These are phyloP conservation scores for Botrytis sinoallii DNA, from an alignment of 2,329 filamentous ascomycete species.

Conservation along the genomic window DNA sequence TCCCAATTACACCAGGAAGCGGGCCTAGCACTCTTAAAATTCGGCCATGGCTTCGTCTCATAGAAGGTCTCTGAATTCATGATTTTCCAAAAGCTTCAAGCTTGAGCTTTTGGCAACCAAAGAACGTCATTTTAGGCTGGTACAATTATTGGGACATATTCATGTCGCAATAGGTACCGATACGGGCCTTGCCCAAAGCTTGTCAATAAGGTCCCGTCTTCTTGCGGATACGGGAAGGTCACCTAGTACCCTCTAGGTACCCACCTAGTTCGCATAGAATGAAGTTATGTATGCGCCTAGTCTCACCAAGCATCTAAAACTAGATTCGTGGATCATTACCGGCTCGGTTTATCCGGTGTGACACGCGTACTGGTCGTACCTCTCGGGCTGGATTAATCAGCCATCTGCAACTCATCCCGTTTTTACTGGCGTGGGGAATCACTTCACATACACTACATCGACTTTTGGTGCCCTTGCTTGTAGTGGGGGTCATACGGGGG, in stretches of 20 bases:
- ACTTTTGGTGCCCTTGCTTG: background rate
- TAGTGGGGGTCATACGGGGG: slow-evolving; percentile 1
- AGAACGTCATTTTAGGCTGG: background rate
- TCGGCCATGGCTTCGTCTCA: background rate
- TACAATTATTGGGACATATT: background rate
- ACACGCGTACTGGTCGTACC: background rate
- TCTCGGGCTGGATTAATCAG: background rate
- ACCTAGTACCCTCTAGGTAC: background rate
- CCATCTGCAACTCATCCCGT: slow-evolving; percentile 10
- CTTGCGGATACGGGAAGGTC: background rate
- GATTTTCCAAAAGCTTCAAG: background rate
- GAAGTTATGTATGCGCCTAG: background rate
- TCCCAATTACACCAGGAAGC: background rate
- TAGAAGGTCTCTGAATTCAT: background rate
- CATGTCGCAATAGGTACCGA: background rate
- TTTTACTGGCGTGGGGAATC: background rate
- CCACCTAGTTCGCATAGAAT: background rate
- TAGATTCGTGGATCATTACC: slow-evolving; percentile 7
- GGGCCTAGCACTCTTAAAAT: background rate
- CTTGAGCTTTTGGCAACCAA: background rate
- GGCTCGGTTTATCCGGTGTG: background rate
- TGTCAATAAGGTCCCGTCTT: background rate
- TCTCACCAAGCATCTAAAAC: background rate
- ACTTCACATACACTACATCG: slow-evolving; percentile 1
- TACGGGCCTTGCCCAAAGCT: background rate